phyloP scores from a whole-genome alignment of 2,329 filamentous ascomycete genomes.

The Annulohypoxylon truncatum region DNA sequence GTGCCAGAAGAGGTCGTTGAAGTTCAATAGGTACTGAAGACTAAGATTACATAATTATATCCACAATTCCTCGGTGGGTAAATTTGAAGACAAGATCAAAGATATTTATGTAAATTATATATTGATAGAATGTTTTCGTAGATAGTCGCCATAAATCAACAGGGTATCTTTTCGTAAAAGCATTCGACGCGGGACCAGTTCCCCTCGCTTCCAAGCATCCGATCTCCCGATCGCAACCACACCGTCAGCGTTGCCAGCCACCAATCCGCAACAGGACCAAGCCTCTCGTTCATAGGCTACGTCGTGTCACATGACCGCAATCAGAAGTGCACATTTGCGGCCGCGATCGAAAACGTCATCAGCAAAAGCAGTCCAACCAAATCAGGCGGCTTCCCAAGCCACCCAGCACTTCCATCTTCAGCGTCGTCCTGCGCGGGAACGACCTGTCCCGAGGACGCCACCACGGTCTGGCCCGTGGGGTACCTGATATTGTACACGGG shows the following conservation, averaged over 20 bases:
- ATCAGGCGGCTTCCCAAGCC: constrained; percentile 8
- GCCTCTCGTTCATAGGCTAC: not conserved
- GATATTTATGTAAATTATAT: not conserved
- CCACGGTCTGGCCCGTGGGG: constrained; percentile 57
- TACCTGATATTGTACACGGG: constrained; percentile 66
- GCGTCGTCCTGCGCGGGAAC: constrained; percentile 38
- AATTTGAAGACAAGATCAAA: too few species aligned
- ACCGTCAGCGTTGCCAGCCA: not conserved
- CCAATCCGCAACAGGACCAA: not conserved
- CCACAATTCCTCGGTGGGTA: not conserved
- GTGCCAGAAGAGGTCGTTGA: not conserved
- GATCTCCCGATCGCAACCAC: constrained; percentile 2
- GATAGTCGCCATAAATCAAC: constrained; percentile 17
- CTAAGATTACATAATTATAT: not conserved
- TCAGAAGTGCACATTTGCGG: not conserved
- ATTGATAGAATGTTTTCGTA: not conserved
- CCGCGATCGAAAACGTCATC: constrained; percentile 10
- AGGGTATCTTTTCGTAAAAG: constrained; percentile 36
- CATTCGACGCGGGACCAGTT: not conserved
- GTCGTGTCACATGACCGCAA: constrained; percentile 1
- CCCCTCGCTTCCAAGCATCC: not conserved
- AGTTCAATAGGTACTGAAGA: not conserved
- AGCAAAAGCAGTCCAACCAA: constrained; percentile 14
- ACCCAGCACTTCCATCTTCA: constrained; percentile 11
- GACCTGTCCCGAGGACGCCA: constrained; percentile 50